These are phyloP conservation scores for Chenopodium suecicum DNA, from an alignment of 148 eudicot genomes.

Conservation along the genomic window DNA sequence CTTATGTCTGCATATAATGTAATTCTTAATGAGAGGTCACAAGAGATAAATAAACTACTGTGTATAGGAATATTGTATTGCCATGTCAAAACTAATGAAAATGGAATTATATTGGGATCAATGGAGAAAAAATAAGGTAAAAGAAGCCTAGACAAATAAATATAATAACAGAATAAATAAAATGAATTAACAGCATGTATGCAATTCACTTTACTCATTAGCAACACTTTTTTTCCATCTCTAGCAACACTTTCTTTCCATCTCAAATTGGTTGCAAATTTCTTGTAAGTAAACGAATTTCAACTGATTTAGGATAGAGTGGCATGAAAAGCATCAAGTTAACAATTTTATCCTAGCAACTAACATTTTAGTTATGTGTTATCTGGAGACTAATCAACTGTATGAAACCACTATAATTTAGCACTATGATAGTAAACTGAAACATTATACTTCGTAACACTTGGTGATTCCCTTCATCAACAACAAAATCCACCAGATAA, in stretches of 20 bases:
- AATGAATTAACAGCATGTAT: not conserved
- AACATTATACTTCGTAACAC: not conserved
- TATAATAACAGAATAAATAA: not conserved
- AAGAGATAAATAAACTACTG: not conserved
- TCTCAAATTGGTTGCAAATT: not conserved
- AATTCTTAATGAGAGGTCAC: not conserved
- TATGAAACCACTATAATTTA: not conserved
- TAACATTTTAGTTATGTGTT: not conserved
- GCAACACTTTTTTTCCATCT: too few relatives aligned
- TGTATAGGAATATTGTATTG: not conserved
- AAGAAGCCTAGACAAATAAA: not conserved
- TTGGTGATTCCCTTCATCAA: not conserved
- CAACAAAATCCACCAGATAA: not conserved
- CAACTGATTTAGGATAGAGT: not conserved
- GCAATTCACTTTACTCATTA: not conserved
- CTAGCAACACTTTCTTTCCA: too few relatives aligned
- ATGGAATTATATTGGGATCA: not conserved
- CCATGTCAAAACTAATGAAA: not conserved
- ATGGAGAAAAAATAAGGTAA: not conserved
- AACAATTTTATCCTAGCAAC: not conserved
- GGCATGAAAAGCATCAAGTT: not conserved
- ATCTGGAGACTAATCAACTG: not conserved
- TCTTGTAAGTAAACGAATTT: not conserved
- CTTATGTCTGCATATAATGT: conserved; percentile 54
- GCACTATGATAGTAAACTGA: not conserved